Conservation (phyloP, 2,329 filamentous ascomycete species). For the Pestalotiopsis sp. region DNA sequence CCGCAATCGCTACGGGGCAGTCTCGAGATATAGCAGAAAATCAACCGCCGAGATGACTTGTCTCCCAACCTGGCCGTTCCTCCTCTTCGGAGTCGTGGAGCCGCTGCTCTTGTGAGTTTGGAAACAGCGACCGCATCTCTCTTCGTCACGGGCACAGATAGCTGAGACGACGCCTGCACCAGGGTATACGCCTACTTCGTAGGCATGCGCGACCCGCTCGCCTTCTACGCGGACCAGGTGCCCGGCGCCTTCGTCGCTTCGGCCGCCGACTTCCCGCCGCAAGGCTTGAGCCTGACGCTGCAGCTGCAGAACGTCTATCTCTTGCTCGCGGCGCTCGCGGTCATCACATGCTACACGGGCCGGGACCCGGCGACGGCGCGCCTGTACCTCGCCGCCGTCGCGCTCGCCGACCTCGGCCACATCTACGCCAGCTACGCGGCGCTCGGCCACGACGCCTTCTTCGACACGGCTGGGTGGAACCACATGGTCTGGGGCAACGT, state of each 20-base stretch:
- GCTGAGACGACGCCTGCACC: not conserved
- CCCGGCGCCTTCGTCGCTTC: conserved; percentile 18
- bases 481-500: conserved; percentile 29
- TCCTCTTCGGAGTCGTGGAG: conserved; percentile 19
- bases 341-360: conserved; percentile 30
- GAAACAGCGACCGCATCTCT: conserved; percentile 12
- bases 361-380: conserved; percentile 14
- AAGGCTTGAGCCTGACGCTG: conserved; percentile 24
- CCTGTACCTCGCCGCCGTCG: conserved; percentile 29
- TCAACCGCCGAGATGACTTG: not conserved
- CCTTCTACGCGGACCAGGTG: conserved; percentile 29
- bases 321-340: conserved; percentile 30
- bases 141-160: not conserved
- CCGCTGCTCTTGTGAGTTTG: conserved; percentile 26
- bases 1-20: not conserved
- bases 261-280: conserved; percentile 16
- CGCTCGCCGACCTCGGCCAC: conserved; percentile 36
- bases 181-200: conserved; percentile 25
- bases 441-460: conserved; percentile 28
- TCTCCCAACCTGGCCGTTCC: conserved; percentile 2
- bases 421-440: conserved; percentile 32
- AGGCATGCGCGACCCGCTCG: conserved; percentile 23
- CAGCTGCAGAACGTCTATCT: conserved; percentile 33
- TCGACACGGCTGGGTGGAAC: conserved; percentile 28
- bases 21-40: not conserved